Percentiles rank a stretch among this genome's conserved stretches.
Conservation (phyloP, 1,139 yeast species). For the Lodderomyces metapsilosis region DNA sequence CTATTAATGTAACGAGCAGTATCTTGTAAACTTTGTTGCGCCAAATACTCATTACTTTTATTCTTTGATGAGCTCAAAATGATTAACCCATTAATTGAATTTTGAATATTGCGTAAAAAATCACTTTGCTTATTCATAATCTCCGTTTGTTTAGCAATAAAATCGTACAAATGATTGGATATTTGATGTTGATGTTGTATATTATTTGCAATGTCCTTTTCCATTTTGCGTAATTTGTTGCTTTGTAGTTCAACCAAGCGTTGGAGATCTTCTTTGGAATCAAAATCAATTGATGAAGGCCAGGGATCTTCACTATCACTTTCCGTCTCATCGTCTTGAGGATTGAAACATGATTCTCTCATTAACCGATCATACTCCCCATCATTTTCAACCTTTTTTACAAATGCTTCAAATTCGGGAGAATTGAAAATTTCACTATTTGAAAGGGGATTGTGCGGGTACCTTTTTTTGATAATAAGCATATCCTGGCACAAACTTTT, state of each 20-base stretch:
- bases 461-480: conserved; percentile 25
- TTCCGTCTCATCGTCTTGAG: conserved; percentile 12
- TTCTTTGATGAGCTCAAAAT: conserved; percentile 19
- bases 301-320: conserved; percentile 11
- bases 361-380: conserved; percentile 12
- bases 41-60: conserved; percentile 18
- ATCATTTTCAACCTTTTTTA: conserved; percentile 15
- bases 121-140: conserved; percentile 21
- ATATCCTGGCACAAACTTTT: conserved; percentile 33
- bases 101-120: conserved; percentile 20
- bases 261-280: conserved; percentile 13
- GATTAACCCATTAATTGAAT: conserved; percentile 21
- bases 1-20: conserved; percentile 16
- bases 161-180: conserved; percentile 16
- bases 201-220: conserved; percentile 17
- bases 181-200: conserved; percentile 19
- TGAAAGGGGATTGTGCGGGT: conserved; percentile 28
- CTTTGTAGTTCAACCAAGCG: conserved; percentile 17
- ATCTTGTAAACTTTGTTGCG: conserved; percentile 21
- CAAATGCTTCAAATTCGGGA: conserved; percentile 21
- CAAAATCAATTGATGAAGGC: conserved; percentile 8
- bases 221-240: conserved; percentile 15
- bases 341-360: conserved; percentile 11
- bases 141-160: conserved; percentile 21
- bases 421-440: conserved; percentile 29